Evolutionary conservation across 495 filamentous ascomycete species (phyloP), one percentile per base, ranked within the genome.

Genomic region (Aspergillus sclerotiicarbonarius): DNA sequence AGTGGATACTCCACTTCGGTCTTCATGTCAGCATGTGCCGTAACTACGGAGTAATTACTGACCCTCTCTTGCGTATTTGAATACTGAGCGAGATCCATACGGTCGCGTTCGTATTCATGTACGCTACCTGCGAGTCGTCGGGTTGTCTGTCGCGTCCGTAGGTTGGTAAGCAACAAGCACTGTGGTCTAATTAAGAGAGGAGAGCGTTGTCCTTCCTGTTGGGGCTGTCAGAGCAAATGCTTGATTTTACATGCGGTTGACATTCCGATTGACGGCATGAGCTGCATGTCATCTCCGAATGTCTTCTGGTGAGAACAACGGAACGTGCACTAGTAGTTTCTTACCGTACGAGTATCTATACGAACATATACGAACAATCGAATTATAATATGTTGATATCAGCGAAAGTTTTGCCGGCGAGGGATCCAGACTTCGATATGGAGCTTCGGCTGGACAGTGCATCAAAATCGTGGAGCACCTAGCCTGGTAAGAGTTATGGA

Each of bases 271-370:
- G 54, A 53, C 53, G 35, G 50, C 41, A 39, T 51, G 35, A 13
- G 29, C 53, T 61, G 59, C 59, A 61, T 57, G 59, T 61, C 59
- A 57, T 61, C 49, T 35, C 47, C 20, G 10, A 43, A 20, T 41
- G 9, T 49, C n/a, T 12, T 51, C 19, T 50, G 20, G 15, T 8
- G 19, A 19, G 35, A 18, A n/a, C 47, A 16, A 16, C 4, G 16
- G 15, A n/a, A 31, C 13, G 15, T 25, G 31, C 37, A n/a, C n/a
- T n/a, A n/a, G n/a, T 41, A n/a, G 13, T 41, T 41, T 35, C 33
- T 41, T n/a, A 41, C 13, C 5, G 37, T 41, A 41, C n/a, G 37
- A 41, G 33, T 10, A 37, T 10, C 9, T 9, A 37, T 15, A 1
- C 5, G 15, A 4, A 15, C 5, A n/a, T n/a, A 37, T 15, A 41